phyloP scores from a whole-genome alignment of 2,329 filamentous ascomycete species.

The Pseudocercospora musae region DNA sequence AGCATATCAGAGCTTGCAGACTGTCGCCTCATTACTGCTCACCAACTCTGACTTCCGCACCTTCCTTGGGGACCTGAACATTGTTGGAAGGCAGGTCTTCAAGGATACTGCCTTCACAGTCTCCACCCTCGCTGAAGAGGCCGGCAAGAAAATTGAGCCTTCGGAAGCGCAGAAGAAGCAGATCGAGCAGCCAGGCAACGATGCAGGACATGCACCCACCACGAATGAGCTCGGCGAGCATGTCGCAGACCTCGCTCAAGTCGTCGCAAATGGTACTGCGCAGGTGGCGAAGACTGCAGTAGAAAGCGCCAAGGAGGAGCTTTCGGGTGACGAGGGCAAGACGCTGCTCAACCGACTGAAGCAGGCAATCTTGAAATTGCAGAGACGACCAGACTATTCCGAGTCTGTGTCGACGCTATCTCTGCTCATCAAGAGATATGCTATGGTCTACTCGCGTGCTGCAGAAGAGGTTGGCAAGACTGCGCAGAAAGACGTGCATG shows the following conservation, averaged over 20 bases:
- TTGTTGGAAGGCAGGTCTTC: slow-evolving; percentile 79
- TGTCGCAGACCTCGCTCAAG: slow-evolving; percentile 44
- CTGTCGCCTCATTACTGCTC: slow-evolving; percentile 77
- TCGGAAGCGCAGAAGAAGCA: slow-evolving; percentile 58
- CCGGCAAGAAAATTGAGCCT: slow-evolving; percentile 70
- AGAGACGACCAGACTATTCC: slow-evolving; percentile 75
- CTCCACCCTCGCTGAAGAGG: slow-evolving; percentile 70
- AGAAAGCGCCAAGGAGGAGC: slow-evolving; percentile 69
- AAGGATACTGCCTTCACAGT: slow-evolving; percentile 79
- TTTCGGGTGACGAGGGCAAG: slow-evolving; percentile 68
- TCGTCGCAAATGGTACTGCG: slow-evolving; percentile 45
- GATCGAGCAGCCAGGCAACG: slow-evolving; percentile 51
- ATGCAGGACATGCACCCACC: slow-evolving; percentile 52
- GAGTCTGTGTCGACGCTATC: slow-evolving; percentile 80
- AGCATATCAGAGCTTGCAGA: slow-evolving; percentile 77
- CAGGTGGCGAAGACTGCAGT: slow-evolving; percentile 57
- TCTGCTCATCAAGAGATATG: slow-evolving; percentile 73
- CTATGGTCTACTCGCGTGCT: slow-evolving; percentile 70
- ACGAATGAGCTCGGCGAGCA: slow-evolving; percentile 58
- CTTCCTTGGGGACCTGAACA: slow-evolving; percentile 75
- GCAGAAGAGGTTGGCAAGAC: slow-evolving; percentile 64
- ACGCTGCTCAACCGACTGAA: slow-evolving; percentile 74
- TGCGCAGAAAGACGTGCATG: slow-evolving; percentile 66
- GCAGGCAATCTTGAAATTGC: slow-evolving; percentile 68
- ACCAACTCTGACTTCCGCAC: slow-evolving; percentile 88